These are phyloP conservation scores for Avicennia marina DNA, from an alignment of 257 asterid species.

Conservation along the genomic window DNA sequence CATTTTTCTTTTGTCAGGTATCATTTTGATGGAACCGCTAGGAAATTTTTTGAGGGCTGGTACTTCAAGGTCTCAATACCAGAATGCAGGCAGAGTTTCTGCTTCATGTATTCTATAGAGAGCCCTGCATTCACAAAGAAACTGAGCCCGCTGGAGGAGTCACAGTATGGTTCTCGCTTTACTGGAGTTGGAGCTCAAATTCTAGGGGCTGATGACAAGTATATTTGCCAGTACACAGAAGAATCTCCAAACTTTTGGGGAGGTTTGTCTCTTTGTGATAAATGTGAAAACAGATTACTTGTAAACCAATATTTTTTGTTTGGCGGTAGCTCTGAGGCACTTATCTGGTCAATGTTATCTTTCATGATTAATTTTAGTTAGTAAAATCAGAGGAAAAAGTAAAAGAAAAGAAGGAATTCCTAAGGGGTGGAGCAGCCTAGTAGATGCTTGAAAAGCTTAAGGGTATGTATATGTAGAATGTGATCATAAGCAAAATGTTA, in stretches of 20 bases:
- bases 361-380: not conserved
- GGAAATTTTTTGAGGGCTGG: conserved; percentile 96
- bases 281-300: not conserved
- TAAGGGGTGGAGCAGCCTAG: not conserved
- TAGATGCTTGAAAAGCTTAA: conserved; percentile 3
- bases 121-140: conserved; percentile 69
- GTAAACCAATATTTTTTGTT: not conserved
- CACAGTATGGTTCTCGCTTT: conserved; percentile 65
- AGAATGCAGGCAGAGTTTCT: conserved; percentile 92
- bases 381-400: no score
- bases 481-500: not conserved
- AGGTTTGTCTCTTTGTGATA: conserved; percentile 36
- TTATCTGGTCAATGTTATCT: not conserved
- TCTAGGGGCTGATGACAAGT: conserved; percentile 96
- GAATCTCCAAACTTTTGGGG: conserved; percentile 93
- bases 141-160: conserved; percentile 55
- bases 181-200: conserved; percentile 98
- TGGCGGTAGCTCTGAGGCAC: not conserved
- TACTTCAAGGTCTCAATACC: conserved; percentile 95
- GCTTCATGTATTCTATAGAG: conserved; percentile 94
- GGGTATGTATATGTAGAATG: not conserved
- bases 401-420: not conserved
- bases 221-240: conserved; percentile 72
- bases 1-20: conserved; percentile 42
- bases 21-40: conserved; percentile 86